Evolutionary conservation across 768 basidiomycete genomes (phyloP).

Genomic region (Pleurotus sapidus): DNA sequence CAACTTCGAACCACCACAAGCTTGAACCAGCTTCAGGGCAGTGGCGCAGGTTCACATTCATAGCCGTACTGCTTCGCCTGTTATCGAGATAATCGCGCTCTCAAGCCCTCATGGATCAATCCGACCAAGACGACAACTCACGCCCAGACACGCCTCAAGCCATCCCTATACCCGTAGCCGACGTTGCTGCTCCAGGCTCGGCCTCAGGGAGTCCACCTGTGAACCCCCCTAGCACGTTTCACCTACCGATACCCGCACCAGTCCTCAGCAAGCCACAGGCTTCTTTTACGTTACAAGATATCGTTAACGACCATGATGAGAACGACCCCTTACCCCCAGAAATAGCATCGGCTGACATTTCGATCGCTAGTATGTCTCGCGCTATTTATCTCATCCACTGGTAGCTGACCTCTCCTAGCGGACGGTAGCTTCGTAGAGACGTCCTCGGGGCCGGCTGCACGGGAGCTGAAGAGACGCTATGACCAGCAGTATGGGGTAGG

Average conservation of each 20-base stretch:
- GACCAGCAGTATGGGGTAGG: constrained; percentile 70
- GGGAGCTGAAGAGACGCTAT: constrained; percentile 73
- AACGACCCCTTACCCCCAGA: constrained; percentile 46
- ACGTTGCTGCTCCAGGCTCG: constrained; percentile 7
- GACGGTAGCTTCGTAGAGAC: constrained; percentile 82
- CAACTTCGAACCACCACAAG: neutral
- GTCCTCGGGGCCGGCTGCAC: constrained; percentile 70
- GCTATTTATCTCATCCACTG: constrained; percentile 1
- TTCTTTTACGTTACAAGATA: constrained; percentile 43
- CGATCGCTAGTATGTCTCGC: constrained; percentile 50
- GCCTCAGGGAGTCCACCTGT: constrained; percentile 9
- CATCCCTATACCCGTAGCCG: constrained; percentile 12
- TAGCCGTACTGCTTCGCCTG: neutral
- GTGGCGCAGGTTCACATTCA: no score
- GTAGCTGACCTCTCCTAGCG: constrained; percentile 31
- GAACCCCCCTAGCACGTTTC: constrained; percentile 13
- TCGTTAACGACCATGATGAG: constrained; percentile 29
- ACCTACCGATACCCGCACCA: constrained; percentile 41
- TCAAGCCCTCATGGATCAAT: neutral
- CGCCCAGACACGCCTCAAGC: constrained; percentile 26
- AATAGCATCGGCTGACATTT: constrained; percentile 53
- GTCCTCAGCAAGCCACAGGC: constrained; percentile 36
- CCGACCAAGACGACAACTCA: constrained; percentile 23
- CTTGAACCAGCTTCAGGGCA: no score
- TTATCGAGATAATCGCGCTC: constrained; percentile 2